Percentiles rank a stretch among this genome's conserved stretches.
These are phyloP conservation scores for Desmodesmus armatus DNA, from an alignment of 139 green algal species.

Conservation along the genomic window DNA sequence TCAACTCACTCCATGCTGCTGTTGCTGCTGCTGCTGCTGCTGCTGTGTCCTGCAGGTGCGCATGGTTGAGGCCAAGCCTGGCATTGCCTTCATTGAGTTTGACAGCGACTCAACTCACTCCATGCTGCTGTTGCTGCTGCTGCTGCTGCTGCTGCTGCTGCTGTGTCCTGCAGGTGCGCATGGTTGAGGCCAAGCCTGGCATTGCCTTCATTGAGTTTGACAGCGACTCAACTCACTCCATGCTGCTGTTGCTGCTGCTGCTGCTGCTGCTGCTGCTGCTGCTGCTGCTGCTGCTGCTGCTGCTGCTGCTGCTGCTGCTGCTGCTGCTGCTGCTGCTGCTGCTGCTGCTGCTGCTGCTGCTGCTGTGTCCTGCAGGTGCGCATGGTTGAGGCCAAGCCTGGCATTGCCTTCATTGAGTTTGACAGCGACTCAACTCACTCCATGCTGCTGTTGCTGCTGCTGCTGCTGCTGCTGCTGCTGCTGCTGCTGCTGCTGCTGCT, in stretches of 20 bases:
- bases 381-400: conserved; percentile 93
- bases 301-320: too few relatives aligned
- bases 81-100: conserved; percentile 96
- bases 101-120: conserved; percentile 82
- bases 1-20: too few relatives aligned
- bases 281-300: too few relatives aligned
- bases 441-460: too few relatives aligned
- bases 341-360: too few relatives aligned
- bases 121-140: not conserved
- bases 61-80: conserved; percentile 93
- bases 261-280: conserved; percentile 2
- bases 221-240: too few relatives aligned
- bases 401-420: conserved; percentile 96
- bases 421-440: conserved; percentile 82
- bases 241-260: not conserved
- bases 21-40: conserved; percentile 17
- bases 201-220: conserved; percentile 96
- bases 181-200: conserved; percentile 93
- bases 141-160: not conserved
- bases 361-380: conserved; percentile 59
- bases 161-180: conserved; percentile 66
- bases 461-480: not conserved
- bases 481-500: not conserved
- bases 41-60: conserved; percentile 61
- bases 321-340: too few relatives aligned